Evolutionary conservation across 2,329 filamentous ascomycete genomes (phyloP), one percentile per base, ranked within the genome.

Genomic region (Phaeosphaeria sp.): DNA sequence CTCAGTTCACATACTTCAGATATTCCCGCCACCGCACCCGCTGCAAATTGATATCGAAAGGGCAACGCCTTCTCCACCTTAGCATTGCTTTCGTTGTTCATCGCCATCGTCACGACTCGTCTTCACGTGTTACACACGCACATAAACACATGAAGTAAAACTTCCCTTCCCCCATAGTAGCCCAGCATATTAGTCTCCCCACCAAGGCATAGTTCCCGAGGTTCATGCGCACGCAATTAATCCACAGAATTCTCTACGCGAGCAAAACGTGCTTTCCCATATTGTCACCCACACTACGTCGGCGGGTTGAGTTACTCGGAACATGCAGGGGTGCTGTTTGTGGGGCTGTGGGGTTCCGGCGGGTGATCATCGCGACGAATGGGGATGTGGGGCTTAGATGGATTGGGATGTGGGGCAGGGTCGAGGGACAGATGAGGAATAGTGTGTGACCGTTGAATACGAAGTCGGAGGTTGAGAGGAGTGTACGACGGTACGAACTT

Each of bases 11-110:
- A 5, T 48, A 54, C 52, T 30, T 72, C 60, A 2, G 47, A 56
- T 25, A 58, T 56, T 4, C 60, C 52, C 39, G 63, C 62, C 36
- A 64, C 59, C 30, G 62, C 65, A 23, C 65, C 58, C 39, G 58
- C 62, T 13, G 65, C 66, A 47, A 74, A 74, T n/a, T 74, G 70
- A 55, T 74, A 74, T 51, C 62, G 47, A 39, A 74, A 74, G 0
- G 71, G 69, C 43, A 72, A 43, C 18, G 56, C 46, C 30, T 60
- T 64, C 10, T 50, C 3, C 7, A 46, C 36, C 36, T 3, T 6
- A n/a, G 18, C 46, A 27, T 30, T 47, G 30, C 25, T 54, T 36
- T 39, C 15, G n/a, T 4, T n/a, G 15, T 23, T 46, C 33, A 20
- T 52, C 46, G 25, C 21, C 46, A 48, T 50, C 17, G 41, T 27